Evolutionary conservation across 139 green algal genomes (phyloP).

Genomic region (Chlamydomonas sp.): DNA sequence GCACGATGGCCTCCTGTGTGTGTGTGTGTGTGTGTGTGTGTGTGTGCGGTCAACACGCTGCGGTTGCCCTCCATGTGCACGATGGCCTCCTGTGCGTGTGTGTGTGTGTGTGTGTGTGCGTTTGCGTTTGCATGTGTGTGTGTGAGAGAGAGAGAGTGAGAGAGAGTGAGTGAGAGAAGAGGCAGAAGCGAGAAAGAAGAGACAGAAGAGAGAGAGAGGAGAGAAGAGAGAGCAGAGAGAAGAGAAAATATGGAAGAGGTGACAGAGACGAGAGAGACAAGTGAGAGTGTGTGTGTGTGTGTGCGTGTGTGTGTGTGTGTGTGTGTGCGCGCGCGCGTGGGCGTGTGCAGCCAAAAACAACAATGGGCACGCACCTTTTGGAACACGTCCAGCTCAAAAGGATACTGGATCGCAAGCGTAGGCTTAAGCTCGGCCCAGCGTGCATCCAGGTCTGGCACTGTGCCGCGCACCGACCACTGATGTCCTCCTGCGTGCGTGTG

Average conservation of each 20-base stretch:
- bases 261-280: too few relatives aligned
- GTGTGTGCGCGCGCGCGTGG: slow-evolving; percentile 29
- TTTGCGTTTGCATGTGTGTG: neutral
- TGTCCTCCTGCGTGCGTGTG: neutral
- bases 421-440: neutral
- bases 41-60: neutral
- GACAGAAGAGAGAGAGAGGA: too few relatives aligned
- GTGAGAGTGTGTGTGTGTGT: too few relatives aligned
- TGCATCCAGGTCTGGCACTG: slow-evolving; percentile 5
- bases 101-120: neutral
- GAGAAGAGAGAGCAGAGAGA: too few relatives aligned
- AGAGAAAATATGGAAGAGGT: too few relatives aligned
- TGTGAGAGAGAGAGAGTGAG: too few relatives aligned
- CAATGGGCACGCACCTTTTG: slow-evolving; percentile 63
- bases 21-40: neutral
- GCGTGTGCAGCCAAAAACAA: slow-evolving; percentile 23
- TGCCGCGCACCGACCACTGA: neutral
- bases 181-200: too few relatives aligned
- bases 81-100: slow-evolving; percentile 6
- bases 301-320: too few relatives aligned
- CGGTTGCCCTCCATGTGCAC: slow-evolving; percentile 22
- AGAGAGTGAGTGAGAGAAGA: too few relatives aligned
- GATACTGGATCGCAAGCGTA: slow-evolving; percentile 47
- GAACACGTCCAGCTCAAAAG: slow-evolving; percentile 90
- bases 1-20: too few relatives aligned